These are phyloP conservation scores for Venturia carpophila DNA, from an alignment of 2,329 filamentous ascomycete genomes.

Conservation along the genomic window DNA sequence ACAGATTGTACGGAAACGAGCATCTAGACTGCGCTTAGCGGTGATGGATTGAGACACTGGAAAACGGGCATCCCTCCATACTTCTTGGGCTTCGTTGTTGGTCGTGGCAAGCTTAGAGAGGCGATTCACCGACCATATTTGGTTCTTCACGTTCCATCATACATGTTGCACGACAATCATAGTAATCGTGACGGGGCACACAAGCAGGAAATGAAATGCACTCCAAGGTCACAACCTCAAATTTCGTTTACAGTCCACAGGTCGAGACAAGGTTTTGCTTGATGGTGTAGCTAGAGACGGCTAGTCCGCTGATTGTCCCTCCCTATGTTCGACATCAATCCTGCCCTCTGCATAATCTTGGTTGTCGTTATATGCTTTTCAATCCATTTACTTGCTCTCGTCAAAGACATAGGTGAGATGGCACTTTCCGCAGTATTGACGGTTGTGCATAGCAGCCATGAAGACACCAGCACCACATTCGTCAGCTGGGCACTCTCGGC, in stretches of 20 bases:
- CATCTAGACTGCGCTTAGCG: not conserved
- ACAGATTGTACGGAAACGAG: not conserved
- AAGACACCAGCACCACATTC: slow-evolving; percentile 99
- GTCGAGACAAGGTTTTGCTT: not conserved
- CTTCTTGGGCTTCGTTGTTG: too few species aligned
- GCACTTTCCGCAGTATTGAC: slow-evolving; percentile 84
- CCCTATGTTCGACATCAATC: not conserved
- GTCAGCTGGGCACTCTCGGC: slow-evolving; percentile 91
- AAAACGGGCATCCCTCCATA: not conserved
- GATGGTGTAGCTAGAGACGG: not conserved
- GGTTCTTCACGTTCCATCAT: too few species aligned
- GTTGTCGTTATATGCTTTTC: not conserved
- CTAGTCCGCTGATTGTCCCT: not conserved
- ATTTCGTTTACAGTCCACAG: not conserved
- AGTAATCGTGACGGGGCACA: not conserved
- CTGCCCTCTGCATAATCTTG: not conserved
- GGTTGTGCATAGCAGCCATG: slow-evolving; percentile 99
- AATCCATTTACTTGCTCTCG: slow-evolving; percentile 49
- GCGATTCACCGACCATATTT: too few species aligned
- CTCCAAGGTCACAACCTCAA: not conserved
- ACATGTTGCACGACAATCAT: not conserved
- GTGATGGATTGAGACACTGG: not conserved
- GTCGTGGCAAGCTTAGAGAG: too few species aligned
- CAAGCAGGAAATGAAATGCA: too few species aligned
- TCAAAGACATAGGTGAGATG: slow-evolving; percentile 66